These are phyloP conservation scores for Musa acuminata DNA, from an alignment of 176 grass and related monocot genomes.

Conservation along the genomic window DNA sequence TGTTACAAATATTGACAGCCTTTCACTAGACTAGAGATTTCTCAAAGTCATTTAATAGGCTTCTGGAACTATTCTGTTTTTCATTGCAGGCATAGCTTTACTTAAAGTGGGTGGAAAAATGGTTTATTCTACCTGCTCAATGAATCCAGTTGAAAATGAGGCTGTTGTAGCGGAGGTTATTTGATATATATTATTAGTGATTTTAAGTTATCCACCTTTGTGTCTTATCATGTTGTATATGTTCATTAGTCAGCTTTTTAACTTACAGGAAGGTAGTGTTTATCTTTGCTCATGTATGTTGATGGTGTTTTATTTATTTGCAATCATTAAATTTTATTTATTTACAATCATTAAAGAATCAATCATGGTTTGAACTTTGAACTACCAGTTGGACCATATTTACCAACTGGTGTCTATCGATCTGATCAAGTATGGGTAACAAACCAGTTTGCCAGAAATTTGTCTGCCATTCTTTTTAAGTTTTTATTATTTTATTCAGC, in stretches of 20 bases:
- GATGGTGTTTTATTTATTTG: neutral
- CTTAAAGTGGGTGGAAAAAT: conserved; percentile 89
- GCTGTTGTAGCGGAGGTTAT: conserved; percentile 81
- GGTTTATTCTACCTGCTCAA: conserved; percentile 95
- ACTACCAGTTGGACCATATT: no score
- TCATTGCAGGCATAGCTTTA: conserved; percentile 63
- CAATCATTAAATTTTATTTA: neutral
- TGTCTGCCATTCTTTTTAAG: no score
- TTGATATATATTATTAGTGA: neutral
- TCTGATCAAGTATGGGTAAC: no score
- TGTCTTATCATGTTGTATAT: neutral
- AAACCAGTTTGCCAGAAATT: no score
- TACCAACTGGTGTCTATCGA: no score
- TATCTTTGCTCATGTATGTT: neutral
- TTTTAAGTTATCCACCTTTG: neutral
- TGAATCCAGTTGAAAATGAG: conserved; percentile 99
- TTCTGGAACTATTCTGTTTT: neutral
- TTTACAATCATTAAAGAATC: neutral
- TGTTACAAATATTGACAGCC: neutral
- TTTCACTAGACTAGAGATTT: neutral
- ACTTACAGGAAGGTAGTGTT: neutral
- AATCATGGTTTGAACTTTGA: no score
- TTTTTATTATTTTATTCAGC: no score
- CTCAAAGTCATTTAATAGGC: neutral
- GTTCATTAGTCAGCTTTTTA: neutral